Base-by-base conservation (phyloP, 2,329 filamentous ascomycete genomes). In the Botrytis sinoallii region DNA sequence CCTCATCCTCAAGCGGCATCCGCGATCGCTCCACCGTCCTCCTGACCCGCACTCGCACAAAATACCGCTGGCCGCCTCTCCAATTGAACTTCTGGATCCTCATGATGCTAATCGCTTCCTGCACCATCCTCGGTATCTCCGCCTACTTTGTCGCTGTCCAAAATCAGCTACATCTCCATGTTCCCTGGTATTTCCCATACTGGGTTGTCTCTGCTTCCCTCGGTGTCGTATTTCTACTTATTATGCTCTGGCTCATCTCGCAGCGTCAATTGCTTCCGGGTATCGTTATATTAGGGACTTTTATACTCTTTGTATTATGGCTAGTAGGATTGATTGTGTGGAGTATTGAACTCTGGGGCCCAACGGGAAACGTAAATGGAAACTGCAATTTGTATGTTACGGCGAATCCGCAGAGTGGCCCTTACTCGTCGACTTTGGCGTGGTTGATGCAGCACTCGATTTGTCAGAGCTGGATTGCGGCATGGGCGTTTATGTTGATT, bases 101-200 rank as follows among this genome's bases (percentile, higher is more conserved):
- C 68, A 83, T 91, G 77, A 91, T 92, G 87, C 83, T 92, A 18
- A 84, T 89, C 6, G 86, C 88, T 1, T 86, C 88, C 8, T 84
- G 85, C 71, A 86, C 85, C 71, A 87, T 91, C 75, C 84, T 92
- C 59, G 90, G 90, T 70, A 86, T 91, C 32, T 89, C 91, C 76
- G 83, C 86, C 22, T 86, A 84, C 32, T 91, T 92, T 75, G 84
- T 91, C 74, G 83, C 86, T 75, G 86, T 87, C 48, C 90, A 92
- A 80, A 80, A 85, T 59, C 86, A 87, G 74, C 81, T 92, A 18
- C 76, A 82, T 3, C 83, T 91, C 14, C 82, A 84, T 5, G 82
- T 89, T 29, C 90, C 90, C 72, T 92, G 90, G 90, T 91, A 91
- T 82, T 91, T 92, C 76, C 84, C 89, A 14, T 92, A 91, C 84